Evolutionary conservation across 106 monocot genomes (phyloP), one percentile per base, ranked within the genome.

Genomic region (Allium fistulosum): DNA sequence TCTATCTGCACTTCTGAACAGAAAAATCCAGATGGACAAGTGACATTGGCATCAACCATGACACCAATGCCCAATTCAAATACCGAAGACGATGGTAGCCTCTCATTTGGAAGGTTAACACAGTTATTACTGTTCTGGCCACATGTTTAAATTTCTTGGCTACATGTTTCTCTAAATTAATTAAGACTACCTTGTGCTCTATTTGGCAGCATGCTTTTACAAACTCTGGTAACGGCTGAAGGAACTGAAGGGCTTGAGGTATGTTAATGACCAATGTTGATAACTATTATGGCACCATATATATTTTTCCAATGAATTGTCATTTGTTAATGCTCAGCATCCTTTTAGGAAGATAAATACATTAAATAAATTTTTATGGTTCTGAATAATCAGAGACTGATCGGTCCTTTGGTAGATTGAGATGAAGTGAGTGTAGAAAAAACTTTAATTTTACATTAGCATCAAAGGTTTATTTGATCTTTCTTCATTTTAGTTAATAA

Each of bases 21-120:
- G 99, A 85, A 80, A 78, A 90, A 99, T 80, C 59, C 66, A 58
- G 81, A 77, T 71, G 99, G 99, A 7, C 92, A 99, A 83, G 69
- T 77, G 72, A 79, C 87, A 75, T 59, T 99, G 71, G 83, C 80
- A 53, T 93, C 93, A 17, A 85, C 99, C 62, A 74, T 99, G 76
- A 69, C 75, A 74, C 17, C 14, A 7, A 79, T 77, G 53, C 74
- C 77, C 51, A 53, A 67, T 63, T 76, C 78, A 67, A 18, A 57
- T 27, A 59, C 70, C 70, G 74, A 72, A 46, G 80, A 79, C 61
- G 67, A 60, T 63, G 73, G 65, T 46, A 77, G 67, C 62, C 71
- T 90, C 63, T 67, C 99, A 62, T 90, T 93, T 87, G 99, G 99
- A 80, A 93, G 89, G 99, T 92, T 65, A 68, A 80, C 68, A 63